Percentiles rank a stretch among this genome's conserved stretches.
These are phyloP conservation scores for Pilobolus umbonatus DNA, from an alignment of 192 early-diverging fungal genomes.

Conservation along the genomic window DNA sequence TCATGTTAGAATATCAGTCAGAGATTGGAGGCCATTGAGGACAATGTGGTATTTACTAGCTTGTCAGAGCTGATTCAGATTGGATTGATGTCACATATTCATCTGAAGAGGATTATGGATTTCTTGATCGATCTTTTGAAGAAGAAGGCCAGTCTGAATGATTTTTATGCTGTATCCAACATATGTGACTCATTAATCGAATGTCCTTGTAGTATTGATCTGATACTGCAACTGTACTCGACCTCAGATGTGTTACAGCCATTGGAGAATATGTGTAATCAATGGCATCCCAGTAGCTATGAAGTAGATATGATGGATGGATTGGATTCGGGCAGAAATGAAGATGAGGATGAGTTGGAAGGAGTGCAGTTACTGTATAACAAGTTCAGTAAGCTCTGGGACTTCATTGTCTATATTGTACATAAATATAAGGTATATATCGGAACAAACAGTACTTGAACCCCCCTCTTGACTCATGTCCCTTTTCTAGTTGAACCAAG, in stretches of 20 bases:
- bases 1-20: conserved; percentile 25
- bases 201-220: conserved; percentile 27
- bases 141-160: conserved; percentile 7
- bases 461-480: background rate
- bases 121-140: conserved; percentile 28
- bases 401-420: conserved; percentile 14
- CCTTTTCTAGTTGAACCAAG: conserved; percentile 7
- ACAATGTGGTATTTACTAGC: conserved; percentile 2
- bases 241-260: conserved; percentile 23
- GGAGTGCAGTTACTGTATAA: conserved; percentile 21
- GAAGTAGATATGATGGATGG: background rate
- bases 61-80: conserved; percentile 24
- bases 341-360: conserved; percentile 21
- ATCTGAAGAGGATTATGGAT: conserved; percentile 20
- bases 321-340: background rate
- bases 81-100: conserved; percentile 22
- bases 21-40: conserved; percentile 17
- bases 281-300: conserved; percentile 21
- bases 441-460: background rate
- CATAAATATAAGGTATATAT: conserved; percentile 28
- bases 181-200: conserved; percentile 23
- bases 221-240: conserved; percentile 29
- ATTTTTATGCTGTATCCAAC: conserved; percentile 18
- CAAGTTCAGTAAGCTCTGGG: conserved; percentile 31
- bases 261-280: conserved; percentile 27